These are phyloP conservation scores for Pogostemon cablin DNA, from an alignment of 257 asterid species.

Conservation along the genomic window DNA sequence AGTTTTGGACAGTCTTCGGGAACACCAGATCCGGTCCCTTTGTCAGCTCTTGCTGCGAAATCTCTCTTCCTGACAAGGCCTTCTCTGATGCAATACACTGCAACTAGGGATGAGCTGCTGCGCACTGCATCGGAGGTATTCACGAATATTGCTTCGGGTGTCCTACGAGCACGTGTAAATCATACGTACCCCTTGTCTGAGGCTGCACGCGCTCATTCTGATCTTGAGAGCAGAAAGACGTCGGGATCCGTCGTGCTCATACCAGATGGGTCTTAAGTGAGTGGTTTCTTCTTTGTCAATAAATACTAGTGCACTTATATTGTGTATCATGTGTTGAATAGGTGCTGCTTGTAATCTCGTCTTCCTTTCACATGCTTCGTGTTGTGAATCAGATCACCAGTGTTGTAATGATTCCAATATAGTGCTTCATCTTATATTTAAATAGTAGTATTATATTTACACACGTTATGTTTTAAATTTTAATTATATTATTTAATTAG, in stretches of 20 bases:
- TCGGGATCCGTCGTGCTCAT: slow-evolving; percentile 84
- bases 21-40: slow-evolving; percentile 69
- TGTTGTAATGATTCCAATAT: too few relatives aligned
- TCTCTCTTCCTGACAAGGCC: slow-evolving; percentile 93
- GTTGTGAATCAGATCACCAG: too few relatives aligned
- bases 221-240: slow-evolving; percentile 76
- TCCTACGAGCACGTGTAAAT: slow-evolving; percentile 61
- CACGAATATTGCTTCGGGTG: slow-evolving; percentile 64
- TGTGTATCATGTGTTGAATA: neutral
- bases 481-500: too few relatives aligned
- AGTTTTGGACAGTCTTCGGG: slow-evolving; percentile 95
- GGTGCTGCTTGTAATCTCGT: neutral
- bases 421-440: too few relatives aligned
- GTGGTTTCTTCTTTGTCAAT: neutral
- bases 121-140: slow-evolving; percentile 82
- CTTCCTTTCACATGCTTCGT: too few relatives aligned
- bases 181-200: slow-evolving; percentile 77
- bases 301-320: neutral
- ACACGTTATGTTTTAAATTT: too few relatives aligned
- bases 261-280: slow-evolving; percentile 48
- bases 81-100: slow-evolving; percentile 65
- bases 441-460: too few relatives aligned
- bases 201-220: slow-evolving; percentile 85
- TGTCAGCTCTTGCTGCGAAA: slow-evolving; percentile 67
- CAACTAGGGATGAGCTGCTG: slow-evolving; percentile 66